Conservation (phyloP, 768 basidiomycete genomes). For the Mycena kentingensis region DNA sequence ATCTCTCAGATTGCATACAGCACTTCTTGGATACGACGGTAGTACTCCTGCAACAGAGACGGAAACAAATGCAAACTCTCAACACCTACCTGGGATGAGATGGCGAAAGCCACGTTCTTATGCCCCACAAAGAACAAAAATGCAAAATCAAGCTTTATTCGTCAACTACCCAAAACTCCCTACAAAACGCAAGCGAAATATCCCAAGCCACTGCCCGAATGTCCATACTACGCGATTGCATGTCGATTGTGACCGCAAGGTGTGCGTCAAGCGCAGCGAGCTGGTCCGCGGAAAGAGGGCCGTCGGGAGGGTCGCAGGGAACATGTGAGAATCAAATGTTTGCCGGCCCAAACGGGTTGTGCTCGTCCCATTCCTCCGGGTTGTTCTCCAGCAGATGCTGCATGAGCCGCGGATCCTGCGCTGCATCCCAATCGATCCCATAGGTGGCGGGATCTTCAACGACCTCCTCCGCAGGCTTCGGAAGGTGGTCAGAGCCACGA, state of each 20-base stretch:
- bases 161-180: too few species aligned
- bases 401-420: background rate
- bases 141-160: too few species aligned
- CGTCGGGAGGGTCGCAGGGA: background rate
- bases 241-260: background rate
- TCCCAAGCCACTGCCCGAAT: background rate
- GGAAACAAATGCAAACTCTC: too few species aligned
- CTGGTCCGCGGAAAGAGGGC: background rate
- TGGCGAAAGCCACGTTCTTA: too few species aligned
- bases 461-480: background rate
- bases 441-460: background rate
- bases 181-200: background rate
- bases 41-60: too few species aligned
- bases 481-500: constrained; percentile 17
- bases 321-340: background rate
- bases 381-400: background rate
- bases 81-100: too few species aligned
- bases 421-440: background rate
- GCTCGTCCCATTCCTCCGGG: background rate
- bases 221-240: background rate
- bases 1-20: too few species aligned
- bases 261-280: background rate
- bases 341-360: background rate
- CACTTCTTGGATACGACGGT: too few species aligned
- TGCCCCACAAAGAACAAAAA: too few species aligned